phyloP scores from a whole-genome alignment of 352 stramenopile genomes.

The Hyaloperonospora brassicae region DNA sequence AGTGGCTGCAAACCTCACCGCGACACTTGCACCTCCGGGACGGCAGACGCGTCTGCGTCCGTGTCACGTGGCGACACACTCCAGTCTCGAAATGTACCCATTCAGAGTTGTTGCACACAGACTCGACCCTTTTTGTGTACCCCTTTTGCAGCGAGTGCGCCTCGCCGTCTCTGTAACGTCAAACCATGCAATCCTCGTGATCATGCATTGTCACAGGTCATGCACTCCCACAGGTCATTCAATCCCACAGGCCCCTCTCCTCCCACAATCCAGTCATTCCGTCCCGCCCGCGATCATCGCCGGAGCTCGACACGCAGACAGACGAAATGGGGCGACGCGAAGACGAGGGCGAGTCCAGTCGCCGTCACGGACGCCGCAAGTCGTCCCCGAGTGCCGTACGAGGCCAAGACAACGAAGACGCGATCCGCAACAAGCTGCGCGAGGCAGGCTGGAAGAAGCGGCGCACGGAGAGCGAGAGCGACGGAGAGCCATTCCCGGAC shows the following conservation, averaged over 20 bases:
- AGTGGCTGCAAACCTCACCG: too few species aligned
- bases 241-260: slow-evolving; percentile 13
- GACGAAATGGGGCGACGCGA: slow-evolving; percentile 26
- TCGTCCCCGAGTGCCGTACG: slow-evolving; percentile 13
- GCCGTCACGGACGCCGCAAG: slow-evolving; percentile 15
- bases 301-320: not conserved
- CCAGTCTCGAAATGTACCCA: too few species aligned
- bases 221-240: too few species aligned
- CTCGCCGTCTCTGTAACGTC: too few species aligned
- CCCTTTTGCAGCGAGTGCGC: too few species aligned
- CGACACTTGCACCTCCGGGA: too few species aligned
- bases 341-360: slow-evolving; percentile 18
- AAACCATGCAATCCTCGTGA: too few species aligned
- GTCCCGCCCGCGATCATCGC: slow-evolving; percentile 8
- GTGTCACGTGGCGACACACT: too few species aligned
- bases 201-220: too few species aligned
- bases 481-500: slow-evolving; percentile 16
- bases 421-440: slow-evolving; percentile 64
- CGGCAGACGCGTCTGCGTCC: too few species aligned
- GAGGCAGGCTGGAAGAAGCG: slow-evolving; percentile 66
- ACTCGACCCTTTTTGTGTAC: too few species aligned
- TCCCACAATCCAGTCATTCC: slow-evolving; percentile 5
- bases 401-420: slow-evolving; percentile 44
- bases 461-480: slow-evolving; percentile 16
- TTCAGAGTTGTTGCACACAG: too few species aligned